Evolutionary conservation across 1,284 basidiomycete species (phyloP).

Genomic region (Leccinum fuscescens): DNA sequence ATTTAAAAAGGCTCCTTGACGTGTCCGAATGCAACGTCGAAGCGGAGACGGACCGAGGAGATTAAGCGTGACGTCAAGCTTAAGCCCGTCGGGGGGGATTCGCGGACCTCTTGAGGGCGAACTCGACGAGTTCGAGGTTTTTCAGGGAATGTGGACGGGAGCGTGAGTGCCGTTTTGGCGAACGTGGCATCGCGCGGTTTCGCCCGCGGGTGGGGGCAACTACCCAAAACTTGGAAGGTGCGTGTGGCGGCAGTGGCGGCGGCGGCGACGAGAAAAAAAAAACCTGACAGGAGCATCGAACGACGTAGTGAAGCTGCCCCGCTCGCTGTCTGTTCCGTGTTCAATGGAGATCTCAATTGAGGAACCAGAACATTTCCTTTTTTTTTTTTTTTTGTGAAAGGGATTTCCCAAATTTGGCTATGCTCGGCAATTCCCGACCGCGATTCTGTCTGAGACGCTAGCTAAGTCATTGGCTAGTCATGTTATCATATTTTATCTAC

Average conservation of each 20-base stretch:
- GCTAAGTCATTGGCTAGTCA: not conserved
- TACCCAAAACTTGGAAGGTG: not conserved
- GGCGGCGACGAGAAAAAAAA: slow-evolving; percentile 3
- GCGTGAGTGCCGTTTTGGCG: not conserved
- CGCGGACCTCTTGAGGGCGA: not conserved
- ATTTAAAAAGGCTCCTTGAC: slow-evolving; percentile 19
- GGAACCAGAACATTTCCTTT: not conserved
- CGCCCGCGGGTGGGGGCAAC: not conserved
- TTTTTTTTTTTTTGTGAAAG: no score
- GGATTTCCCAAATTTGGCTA: not conserved
- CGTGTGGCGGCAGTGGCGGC: not conserved
- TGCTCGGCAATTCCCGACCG: not conserved
- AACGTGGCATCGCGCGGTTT: not conserved
- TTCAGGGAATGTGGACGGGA: not conserved
- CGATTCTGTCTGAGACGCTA: not conserved
- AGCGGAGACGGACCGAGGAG: slow-evolving; percentile 8
- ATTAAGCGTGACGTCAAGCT: not conserved
- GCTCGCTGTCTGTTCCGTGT: not conserved
- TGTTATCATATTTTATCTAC: slow-evolving; percentile 26
- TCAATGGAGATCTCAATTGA: not conserved
- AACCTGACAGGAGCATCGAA: not conserved
- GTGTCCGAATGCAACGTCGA: not conserved
- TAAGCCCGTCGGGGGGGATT: not conserved
- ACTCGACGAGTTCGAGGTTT: not conserved
- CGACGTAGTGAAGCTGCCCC: not conserved